A percentile compares a stretch with the other conserved stretches of the same genome.
phyloP scores from a whole-genome alignment of 352 stramenopile genomes.

The Pythium aristosporum region DNA sequence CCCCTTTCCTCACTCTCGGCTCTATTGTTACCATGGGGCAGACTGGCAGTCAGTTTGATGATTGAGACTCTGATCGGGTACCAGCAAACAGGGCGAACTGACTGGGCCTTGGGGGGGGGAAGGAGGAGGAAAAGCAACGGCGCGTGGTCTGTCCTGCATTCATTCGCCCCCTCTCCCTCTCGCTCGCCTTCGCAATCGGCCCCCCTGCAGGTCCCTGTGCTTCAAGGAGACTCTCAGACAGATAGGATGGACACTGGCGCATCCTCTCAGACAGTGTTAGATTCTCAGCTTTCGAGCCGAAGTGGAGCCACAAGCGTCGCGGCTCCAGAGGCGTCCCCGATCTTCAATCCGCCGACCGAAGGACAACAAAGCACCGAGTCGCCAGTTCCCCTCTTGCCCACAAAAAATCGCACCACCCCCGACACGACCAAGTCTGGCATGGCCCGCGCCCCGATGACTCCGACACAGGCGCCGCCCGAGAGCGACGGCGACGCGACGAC shows the following conservation, averaged over 20 bases:
- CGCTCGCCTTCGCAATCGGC: slow-evolving; percentile 6
- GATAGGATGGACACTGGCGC: slow-evolving; percentile 10
- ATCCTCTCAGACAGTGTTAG: neutral
- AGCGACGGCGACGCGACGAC: neutral
- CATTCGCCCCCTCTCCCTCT: slow-evolving; percentile 10
- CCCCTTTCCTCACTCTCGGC: neutral
- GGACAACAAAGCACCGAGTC: neutral
- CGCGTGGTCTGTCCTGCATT: too few species aligned
- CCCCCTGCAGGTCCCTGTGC: too few species aligned
- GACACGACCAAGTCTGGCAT: neutral
- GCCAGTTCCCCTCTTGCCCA: slow-evolving; percentile 2
- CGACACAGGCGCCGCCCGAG: slow-evolving; percentile 14
- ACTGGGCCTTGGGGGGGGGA: slow-evolving; percentile 2
- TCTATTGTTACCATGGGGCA: slow-evolving; percentile 15
- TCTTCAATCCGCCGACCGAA: slow-evolving; percentile 1
- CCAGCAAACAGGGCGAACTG: slow-evolving; percentile 25
- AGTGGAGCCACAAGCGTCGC: slow-evolving; percentile 10
- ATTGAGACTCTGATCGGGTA: neutral
- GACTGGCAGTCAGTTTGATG: slow-evolving; percentile 6
- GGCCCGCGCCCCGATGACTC: slow-evolving; percentile 17
- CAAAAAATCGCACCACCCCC: neutral
- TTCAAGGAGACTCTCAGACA: neutral
- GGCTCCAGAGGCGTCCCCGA: neutral
- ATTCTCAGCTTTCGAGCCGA: neutral
- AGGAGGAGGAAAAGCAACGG: too few species aligned